Evolutionary conservation across 495 filamentous ascomycete species (phyloP), one percentile per base, ranked within the genome.

Genomic region (Rostrohypoxylon terebratum): DNA sequence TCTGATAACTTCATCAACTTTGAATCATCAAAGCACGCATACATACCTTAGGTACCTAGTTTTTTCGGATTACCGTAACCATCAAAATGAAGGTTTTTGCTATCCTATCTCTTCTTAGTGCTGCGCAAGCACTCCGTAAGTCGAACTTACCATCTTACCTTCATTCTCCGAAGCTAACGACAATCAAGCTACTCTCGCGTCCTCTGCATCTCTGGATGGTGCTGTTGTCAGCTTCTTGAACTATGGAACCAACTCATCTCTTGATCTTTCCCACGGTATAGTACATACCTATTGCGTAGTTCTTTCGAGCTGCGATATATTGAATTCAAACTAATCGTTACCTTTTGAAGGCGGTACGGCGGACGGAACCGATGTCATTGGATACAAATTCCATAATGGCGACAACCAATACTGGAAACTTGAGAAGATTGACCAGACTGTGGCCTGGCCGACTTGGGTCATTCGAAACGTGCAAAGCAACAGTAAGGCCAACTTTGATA

Each of bases 351-450:
- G 34, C 34, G 34, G 28, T 3, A 28, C 28, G 28, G 28, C 28
- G 4, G 16, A 63, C 20, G 60, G 31, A 31, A 63, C 60, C 0
- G 8, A 16, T 16, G 47, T 63, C 18, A 51, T 51, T 28, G 60
- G 45, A 11, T 63, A 23, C 60, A 6, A 51, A 10, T 53, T 21
- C 45, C 44, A 63, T 10, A 33, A 18, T 40, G 45, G 45, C 18
- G 4, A 63, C 3, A 63, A 66, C 55, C 64, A 59, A 36, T 16
- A 53, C 1, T 68, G 64, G 53, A 60, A 18, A 16, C 54, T 68
- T 14, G 11, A 51, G 1, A 50, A 44, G 18, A 33, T 42, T 18
- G 64, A 68, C 23, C n/a, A 21, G 4, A 54, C 13, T 18, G 2
- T 44, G 3, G 64, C 53, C 9, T 68, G 64, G 64, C 54, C 64